Conservation (phyloP, 177 flowering plant species). For the Telopea speciosissima region DNA sequence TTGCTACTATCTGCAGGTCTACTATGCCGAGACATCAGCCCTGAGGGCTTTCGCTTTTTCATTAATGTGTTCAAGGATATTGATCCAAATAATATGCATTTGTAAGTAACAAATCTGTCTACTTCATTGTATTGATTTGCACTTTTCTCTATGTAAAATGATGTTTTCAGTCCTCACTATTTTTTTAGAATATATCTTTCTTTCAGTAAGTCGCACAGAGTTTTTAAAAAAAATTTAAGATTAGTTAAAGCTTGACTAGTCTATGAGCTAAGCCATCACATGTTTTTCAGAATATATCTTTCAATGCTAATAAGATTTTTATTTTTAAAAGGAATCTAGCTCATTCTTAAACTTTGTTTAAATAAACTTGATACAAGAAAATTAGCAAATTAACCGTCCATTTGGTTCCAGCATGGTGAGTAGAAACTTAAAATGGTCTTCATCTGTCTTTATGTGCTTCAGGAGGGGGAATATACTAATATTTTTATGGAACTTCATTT, state of each 20-base stretch:
- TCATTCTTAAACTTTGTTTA: background rate
- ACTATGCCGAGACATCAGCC: slow-evolving; percentile 83
- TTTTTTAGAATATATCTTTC: no score
- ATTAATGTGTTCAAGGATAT: slow-evolving; percentile 72
- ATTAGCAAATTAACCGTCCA: background rate
- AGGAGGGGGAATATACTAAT: background rate
- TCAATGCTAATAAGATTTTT: background rate
- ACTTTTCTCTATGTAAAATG: background rate
- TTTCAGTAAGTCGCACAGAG: no score
- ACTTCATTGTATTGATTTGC: background rate
- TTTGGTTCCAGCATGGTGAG: background rate
- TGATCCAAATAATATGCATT: slow-evolving; percentile 36
- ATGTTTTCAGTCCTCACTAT: no score
- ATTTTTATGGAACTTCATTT: no score
- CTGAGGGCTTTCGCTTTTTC: slow-evolving; percentile 92
- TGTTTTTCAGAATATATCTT: background rate
- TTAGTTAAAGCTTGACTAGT: no score
- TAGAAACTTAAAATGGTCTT: background rate
- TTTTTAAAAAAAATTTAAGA: no score
- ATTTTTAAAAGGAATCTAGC: background rate
- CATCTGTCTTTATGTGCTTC: background rate
- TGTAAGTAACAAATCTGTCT: slow-evolving; percentile 43
- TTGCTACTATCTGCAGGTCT: slow-evolving; percentile 49
- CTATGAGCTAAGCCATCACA: no score
- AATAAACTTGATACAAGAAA: background rate